These are phyloP conservation scores for Calonectria naviculata DNA, from an alignment of 2,329 filamentous ascomycete species.

Conservation along the genomic window DNA sequence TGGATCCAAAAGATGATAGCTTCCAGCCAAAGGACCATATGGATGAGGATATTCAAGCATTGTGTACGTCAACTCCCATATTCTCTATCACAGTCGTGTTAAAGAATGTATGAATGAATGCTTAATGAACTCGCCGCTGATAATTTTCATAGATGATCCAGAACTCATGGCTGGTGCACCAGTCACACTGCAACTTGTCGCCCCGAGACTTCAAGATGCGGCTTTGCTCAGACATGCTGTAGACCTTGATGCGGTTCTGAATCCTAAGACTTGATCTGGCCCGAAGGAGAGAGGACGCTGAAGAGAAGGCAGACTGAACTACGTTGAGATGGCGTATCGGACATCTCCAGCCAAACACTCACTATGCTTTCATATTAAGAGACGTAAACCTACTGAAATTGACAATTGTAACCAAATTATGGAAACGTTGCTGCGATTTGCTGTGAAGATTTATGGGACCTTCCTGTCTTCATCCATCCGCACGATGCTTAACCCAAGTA, in stretches of 20 bases:
- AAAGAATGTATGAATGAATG: not conserved
- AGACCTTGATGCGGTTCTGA: not conserved
- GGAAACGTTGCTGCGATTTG: not conserved
- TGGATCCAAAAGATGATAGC: not conserved
- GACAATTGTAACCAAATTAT: no score
- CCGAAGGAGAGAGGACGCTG: no score
- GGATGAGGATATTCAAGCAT: not conserved
- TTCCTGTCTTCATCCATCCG: not conserved
- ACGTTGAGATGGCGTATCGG: no score
- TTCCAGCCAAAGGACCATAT: not conserved
- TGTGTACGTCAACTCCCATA: not conserved
- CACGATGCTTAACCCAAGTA: not conserved
- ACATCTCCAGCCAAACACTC: no score
- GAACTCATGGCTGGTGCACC: not conserved
- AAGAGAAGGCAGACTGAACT: not conserved
- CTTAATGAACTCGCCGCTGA: not conserved
- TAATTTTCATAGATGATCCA: not conserved
- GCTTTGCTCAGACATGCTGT: not conserved
- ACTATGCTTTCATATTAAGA: no score
- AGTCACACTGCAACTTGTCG: not conserved
- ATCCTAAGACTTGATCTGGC: not conserved
- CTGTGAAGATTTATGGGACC: not conserved
- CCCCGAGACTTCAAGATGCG: not conserved
- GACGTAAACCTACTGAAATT: no score
- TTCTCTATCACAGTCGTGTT: no score